Percentiles rank a stretch among this genome's conserved stretches.
Evolutionary conservation across 2,329 filamentous ascomycete species (phyloP).

Genomic region (Aspergillus sp.): DNA sequence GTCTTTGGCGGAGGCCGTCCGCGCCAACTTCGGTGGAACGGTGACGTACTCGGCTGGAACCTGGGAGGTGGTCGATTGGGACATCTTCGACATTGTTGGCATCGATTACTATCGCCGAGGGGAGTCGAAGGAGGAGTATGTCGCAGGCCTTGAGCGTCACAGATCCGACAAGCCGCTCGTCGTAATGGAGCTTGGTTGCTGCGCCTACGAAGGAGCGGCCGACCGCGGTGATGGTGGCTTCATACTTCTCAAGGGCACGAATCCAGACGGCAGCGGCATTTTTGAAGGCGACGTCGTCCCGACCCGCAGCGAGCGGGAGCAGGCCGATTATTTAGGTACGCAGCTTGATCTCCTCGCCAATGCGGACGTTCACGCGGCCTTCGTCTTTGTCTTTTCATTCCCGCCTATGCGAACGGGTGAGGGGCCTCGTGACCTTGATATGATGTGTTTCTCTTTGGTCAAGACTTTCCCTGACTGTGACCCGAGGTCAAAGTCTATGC

Average conservation of each 20-base stretch:
- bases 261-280: constrained; percentile 8
- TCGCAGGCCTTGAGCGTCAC: constrained; percentile 5
- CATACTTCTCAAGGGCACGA: constrained; percentile 6
- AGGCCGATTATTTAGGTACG: constrained; percentile 7
- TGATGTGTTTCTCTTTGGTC: constrained; percentile 11
- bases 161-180: constrained; percentile 6
- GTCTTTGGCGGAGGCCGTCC: constrained; percentile 4
- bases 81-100: constrained; percentile 9
- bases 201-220: constrained; percentile 9
- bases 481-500: constrained; percentile 3
- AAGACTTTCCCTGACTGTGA: constrained; percentile 5
- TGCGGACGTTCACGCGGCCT: constrained; percentile 5
- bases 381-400: constrained; percentile 9
- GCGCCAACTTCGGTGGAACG: constrained; percentile 1
- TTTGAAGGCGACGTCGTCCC: constrained; percentile 7
- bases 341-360: constrained; percentile 7
- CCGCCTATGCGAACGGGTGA: constrained; percentile 5
- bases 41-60: constrained; percentile 9
- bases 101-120: constrained; percentile 9
- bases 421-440: constrained; percentile 5
- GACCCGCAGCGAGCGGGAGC: constrained; percentile 8
- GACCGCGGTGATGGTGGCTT: constrained; percentile 7
- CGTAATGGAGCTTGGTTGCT: constrained; percentile 10
- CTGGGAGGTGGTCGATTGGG: constrained; percentile 11
- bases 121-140: constrained; percentile 6